Percentiles rank a stretch among this genome's conserved stretches.
Evolutionary conservation across 805 yeast species (phyloP).

Genomic region (Schizosaccharomyces osmophilus): DNA sequence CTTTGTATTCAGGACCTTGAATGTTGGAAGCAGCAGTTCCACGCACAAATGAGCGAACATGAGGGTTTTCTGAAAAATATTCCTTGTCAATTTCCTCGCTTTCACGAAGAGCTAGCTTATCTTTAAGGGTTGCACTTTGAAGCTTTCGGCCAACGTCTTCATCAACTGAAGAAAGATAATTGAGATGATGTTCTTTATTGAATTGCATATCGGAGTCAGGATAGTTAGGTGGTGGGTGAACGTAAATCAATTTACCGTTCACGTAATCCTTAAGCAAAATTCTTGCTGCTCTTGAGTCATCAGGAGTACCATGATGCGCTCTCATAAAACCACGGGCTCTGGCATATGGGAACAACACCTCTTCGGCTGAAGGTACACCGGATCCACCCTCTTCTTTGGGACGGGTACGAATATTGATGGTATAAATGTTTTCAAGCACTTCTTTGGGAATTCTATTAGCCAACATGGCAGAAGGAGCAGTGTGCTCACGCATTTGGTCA

Average conservation of each 20-base stretch:
- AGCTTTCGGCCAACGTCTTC: not conserved
- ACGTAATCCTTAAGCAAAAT: conserved; percentile 84
- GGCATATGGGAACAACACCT: conserved; percentile 73
- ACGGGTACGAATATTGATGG: conserved; percentile 61
- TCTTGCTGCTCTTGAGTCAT: conserved; percentile 83
- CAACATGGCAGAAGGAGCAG: conserved; percentile 69
- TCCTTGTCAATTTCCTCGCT: not conserved
- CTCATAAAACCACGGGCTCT: conserved; percentile 85
- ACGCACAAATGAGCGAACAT: not conserved
- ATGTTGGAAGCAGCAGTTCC: not conserved
- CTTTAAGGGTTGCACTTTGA: not conserved
- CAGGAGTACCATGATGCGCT: conserved; percentile 94
- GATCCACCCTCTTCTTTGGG: conserved; percentile 69
- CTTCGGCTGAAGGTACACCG: conserved; percentile 70
- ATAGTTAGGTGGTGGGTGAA: conserved; percentile 65
- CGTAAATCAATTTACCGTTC: conserved; percentile 62
- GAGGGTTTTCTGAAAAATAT: not conserved
- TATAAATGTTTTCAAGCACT: conserved; percentile 74
- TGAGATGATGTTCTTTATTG: conserved; percentile 49
- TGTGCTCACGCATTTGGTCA: conserved; percentile 79
- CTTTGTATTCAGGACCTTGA: not conserved
- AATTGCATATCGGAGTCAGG: conserved; percentile 43
- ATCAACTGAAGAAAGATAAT: conserved; percentile 12
- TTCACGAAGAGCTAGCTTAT: not conserved
- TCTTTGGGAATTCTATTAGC: conserved; percentile 73